A percentile compares a stretch with the other conserved stretches of the same genome.
These are phyloP conservation scores for Penicillium goetzii DNA, from an alignment of 495 filamentous ascomycete genomes.

Conservation along the genomic window DNA sequence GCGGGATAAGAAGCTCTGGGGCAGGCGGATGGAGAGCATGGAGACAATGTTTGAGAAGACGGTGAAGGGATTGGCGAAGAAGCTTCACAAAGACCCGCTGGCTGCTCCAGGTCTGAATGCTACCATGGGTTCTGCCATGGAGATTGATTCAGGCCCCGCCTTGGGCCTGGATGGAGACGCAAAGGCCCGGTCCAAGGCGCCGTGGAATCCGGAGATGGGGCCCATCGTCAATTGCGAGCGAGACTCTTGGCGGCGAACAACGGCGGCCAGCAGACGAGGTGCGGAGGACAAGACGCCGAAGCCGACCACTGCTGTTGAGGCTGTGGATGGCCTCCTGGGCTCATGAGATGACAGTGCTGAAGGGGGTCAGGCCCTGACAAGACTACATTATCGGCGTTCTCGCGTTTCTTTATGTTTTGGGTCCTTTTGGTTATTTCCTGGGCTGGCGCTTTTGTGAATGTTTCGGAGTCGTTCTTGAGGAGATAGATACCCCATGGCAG, in stretches of 20 bases:
- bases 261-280: slow-evolving; percentile 29
- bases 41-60: slow-evolving; percentile 57
- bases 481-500: slow-evolving; percentile 50
- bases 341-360: slow-evolving; percentile 23
- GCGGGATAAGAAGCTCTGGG: slow-evolving; percentile 51
- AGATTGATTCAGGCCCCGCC: slow-evolving; percentile 37
- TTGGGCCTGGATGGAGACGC: slow-evolving; percentile 32
- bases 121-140: slow-evolving; percentile 32
- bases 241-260: slow-evolving; percentile 44
- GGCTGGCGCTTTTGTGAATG: slow-evolving; percentile 25
- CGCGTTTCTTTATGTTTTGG: slow-evolving; percentile 26
- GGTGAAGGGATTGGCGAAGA: slow-evolving; percentile 43
- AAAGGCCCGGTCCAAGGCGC: slow-evolving; percentile 35
- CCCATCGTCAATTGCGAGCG: slow-evolving; percentile 55
- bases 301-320: slow-evolving; percentile 29
- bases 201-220: slow-evolving; percentile 45
- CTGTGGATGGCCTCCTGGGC: slow-evolving; percentile 36
- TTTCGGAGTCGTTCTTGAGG: slow-evolving; percentile 36
- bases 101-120: slow-evolving; percentile 5
- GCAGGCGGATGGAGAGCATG: slow-evolving; percentile 46
- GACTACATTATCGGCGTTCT: slow-evolving; percentile 25
- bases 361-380: background rate
- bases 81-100: slow-evolving; percentile 31
- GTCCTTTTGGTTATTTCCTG: slow-evolving; percentile 7
- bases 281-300: slow-evolving; percentile 40